phyloP scores from a whole-genome alignment of 2,329 filamentous ascomycete species.

The Phialophora expanda region DNA sequence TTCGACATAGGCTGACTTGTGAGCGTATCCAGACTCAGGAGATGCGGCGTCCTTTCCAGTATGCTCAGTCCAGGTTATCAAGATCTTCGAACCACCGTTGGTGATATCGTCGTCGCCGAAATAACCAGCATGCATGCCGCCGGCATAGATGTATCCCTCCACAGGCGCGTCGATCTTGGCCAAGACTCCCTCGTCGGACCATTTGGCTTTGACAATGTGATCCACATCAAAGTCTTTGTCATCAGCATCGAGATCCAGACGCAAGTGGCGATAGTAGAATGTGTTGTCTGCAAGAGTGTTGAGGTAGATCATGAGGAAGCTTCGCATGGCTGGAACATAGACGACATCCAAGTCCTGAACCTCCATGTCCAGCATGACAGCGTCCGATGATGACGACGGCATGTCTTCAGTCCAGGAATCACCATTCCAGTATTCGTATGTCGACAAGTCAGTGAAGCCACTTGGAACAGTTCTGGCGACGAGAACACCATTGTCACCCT shows the following conservation, averaged over 20 bases:
- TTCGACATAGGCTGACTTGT: conserved; percentile 31
- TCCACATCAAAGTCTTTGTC: conserved; percentile 39
- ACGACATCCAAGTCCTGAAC: conserved; percentile 44
- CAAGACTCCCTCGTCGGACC: conserved; percentile 42
- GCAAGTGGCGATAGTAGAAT: conserved; percentile 44
- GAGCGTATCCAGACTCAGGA: conserved; percentile 40
- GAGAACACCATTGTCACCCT: conserved; percentile 40
- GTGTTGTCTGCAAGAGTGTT: conserved; percentile 43
- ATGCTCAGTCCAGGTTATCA: conserved; percentile 44
- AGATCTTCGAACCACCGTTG: conserved; percentile 43
- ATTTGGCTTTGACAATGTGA: conserved; percentile 40
- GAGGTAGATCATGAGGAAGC: conserved; percentile 44
- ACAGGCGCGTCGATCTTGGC: conserved; percentile 38
- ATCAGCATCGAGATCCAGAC: conserved; percentile 38
- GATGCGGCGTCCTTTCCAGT: conserved; percentile 40
- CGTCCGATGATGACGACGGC: conserved; percentile 34
- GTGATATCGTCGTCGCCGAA: conserved; percentile 43
- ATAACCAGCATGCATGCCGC: conserved; percentile 42
- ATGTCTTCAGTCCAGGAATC: conserved; percentile 38
- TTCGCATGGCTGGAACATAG: conserved; percentile 43
- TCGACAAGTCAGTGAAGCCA: conserved; percentile 33
- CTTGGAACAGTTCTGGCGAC: conserved; percentile 37
- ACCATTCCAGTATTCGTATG: conserved; percentile 43
- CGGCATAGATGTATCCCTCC: conserved; percentile 43
- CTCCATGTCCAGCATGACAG: conserved; percentile 39